phyloP scores from a whole-genome alignment of 208 protist species.

The Trypanosoma cruzi region DNA sequence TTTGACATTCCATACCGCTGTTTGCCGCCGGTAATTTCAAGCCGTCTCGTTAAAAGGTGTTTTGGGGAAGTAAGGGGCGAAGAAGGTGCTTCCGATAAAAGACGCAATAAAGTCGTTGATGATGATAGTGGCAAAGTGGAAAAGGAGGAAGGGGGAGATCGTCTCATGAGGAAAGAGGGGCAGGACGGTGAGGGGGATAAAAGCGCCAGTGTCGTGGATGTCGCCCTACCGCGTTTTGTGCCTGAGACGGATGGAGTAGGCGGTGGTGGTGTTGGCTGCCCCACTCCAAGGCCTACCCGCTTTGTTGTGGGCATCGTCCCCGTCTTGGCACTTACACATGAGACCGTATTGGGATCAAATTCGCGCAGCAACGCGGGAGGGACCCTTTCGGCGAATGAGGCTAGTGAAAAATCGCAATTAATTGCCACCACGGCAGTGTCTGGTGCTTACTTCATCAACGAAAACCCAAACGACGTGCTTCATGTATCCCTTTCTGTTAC shows the following conservation, averaged over 20 bases:
- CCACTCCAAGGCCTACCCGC: neutral
- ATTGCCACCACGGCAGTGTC: neutral
- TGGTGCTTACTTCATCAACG: neutral
- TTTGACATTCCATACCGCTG: conserved; percentile 15
- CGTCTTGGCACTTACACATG: conserved; percentile 8
- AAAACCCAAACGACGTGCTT: neutral
- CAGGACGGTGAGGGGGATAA: neutral
- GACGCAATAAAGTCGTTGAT: neutral
- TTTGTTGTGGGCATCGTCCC: conserved; percentile 22
- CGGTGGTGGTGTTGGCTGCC: neutral
- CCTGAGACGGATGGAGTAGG: neutral
- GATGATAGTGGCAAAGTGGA: neutral
- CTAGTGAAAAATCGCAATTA: neutral
- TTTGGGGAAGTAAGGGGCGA: neutral
- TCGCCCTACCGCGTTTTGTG: neutral
- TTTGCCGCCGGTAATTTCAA: conserved; percentile 4
- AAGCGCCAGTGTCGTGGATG: neutral
- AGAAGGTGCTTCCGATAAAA: neutral
- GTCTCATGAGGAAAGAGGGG: too few species aligned
- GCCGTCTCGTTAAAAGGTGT: neutral
- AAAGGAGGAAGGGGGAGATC: neutral
- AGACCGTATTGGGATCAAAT: neutral
- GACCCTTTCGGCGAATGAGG: neutral
- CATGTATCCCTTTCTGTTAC: conserved; percentile 26
- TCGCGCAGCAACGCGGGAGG: neutral